Conservation (phyloP, 2,329 filamentous ascomycete species). For the Cytospora piceicola region DNA sequence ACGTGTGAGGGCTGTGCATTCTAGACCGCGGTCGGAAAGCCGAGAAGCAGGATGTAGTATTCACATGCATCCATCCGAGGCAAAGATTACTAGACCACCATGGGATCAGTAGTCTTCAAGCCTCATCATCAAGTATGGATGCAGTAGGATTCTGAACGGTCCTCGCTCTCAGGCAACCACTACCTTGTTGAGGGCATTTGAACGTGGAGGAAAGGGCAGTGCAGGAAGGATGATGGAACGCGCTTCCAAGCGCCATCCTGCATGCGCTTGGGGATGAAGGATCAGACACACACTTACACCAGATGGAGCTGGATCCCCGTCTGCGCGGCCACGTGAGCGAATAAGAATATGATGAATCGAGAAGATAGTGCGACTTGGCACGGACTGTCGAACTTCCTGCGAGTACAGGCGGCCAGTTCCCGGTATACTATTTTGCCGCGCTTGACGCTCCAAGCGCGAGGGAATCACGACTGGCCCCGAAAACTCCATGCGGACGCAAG, state of each 20-base stretch:
- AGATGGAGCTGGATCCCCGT: not conserved
- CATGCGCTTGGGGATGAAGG: not conserved
- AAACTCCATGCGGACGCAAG: not conserved
- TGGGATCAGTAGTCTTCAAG: not conserved
- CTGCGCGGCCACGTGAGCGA: not conserved
- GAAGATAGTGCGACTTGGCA: not conserved
- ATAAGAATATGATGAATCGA: conserved; percentile 7
- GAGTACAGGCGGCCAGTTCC: not conserved
- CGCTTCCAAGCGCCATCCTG: not conserved
- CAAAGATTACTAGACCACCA: not conserved
- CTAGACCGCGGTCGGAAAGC: not conserved
- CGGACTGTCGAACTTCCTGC: not conserved
- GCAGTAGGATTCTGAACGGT: not conserved
- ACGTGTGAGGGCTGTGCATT: no score
- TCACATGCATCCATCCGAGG: not conserved
- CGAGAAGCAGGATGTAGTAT: not conserved
- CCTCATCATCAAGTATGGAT: not conserved
- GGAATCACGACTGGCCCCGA: not conserved
- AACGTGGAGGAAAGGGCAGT: not conserved
- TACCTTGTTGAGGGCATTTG: not conserved
- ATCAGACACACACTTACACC: not conserved
- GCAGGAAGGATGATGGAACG: not conserved
- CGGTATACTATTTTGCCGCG: not conserved
- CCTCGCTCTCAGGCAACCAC: not conserved
- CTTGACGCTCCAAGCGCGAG: conserved; percentile 13